Conservation (phyloP, 2,329 filamentous ascomycete species). For the Pyricularia sp. region DNA sequence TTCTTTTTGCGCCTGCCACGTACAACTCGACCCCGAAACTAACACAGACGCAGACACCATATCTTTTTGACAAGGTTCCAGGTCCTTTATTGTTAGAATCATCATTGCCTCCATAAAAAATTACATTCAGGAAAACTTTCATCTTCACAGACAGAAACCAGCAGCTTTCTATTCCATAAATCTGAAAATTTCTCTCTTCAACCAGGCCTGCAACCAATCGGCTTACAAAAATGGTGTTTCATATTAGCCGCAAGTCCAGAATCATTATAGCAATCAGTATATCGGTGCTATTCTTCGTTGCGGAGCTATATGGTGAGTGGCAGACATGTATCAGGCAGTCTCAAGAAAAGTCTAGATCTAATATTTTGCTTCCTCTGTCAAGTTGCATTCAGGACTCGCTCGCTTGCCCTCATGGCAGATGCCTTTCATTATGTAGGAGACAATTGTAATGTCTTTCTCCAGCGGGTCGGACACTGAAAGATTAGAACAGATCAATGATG, state of each 20-base stretch:
- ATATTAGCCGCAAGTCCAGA: conserved; percentile 32
- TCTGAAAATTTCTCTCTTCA: background rate
- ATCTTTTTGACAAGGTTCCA: background rate
- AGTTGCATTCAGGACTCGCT: conserved; percentile 62
- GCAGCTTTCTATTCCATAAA: background rate
- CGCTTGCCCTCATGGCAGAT: conserved; percentile 65
- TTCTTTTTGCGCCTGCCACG: background rate
- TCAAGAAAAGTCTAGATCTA: background rate
- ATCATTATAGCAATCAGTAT: conserved; percentile 38
- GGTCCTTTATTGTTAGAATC: background rate
- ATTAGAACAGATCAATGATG: conserved; percentile 51
- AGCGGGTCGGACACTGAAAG: background rate
- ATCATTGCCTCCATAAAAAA: background rate
- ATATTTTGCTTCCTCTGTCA: background rate
- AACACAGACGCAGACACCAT: background rate
- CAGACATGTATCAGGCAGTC: background rate
- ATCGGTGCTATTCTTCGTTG: conserved; percentile 39
- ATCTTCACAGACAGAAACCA: background rate
- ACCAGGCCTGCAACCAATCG: background rate
- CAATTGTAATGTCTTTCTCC: background rate
- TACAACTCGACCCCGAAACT: background rate
- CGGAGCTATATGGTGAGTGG: conserved; percentile 36
- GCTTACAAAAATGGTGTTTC: conserved; percentile 22
- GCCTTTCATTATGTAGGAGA: conserved; percentile 64
- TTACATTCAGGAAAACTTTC: background rate